Conservation (phyloP, 495 filamentous ascomycete genomes). For the Xylaria sp. region DNA sequence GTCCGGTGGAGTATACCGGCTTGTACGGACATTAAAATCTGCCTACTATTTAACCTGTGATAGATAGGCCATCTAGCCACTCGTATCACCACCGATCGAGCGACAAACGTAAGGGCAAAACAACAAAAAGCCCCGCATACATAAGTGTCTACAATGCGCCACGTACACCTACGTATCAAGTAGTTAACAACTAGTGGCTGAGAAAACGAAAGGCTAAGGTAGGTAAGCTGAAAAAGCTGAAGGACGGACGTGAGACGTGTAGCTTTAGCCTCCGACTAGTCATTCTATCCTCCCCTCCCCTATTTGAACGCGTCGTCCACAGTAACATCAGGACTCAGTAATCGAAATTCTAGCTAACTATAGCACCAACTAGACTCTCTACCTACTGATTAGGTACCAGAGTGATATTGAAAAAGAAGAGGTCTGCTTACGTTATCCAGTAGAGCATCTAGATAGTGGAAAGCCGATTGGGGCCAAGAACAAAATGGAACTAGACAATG, state of each 20-base stretch:
- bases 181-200: background rate
- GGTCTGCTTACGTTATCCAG: too few species aligned
- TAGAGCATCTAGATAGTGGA: too few species aligned
- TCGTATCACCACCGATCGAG: background rate
- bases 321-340: background rate
- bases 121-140: background rate
- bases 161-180: background rate
- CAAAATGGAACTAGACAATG: background rate
- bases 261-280: background rate
- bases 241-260: background rate
- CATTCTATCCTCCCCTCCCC: background rate
- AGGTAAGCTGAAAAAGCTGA: constrained; percentile 17
- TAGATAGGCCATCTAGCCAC: background rate
- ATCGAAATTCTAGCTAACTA: background rate
- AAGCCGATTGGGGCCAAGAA: background rate
- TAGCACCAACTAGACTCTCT: background rate
- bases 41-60: background rate
- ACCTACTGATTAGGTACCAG: background rate
- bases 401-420: background rate
- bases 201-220: background rate
- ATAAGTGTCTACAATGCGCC: background rate
- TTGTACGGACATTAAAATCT: background rate
- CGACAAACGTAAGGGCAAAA: too few species aligned
- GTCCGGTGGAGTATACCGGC: background rate
- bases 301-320: too few species aligned